Conservation (phyloP, 176 grass and related monocot species). For the Hordeum vulgare region DNA sequence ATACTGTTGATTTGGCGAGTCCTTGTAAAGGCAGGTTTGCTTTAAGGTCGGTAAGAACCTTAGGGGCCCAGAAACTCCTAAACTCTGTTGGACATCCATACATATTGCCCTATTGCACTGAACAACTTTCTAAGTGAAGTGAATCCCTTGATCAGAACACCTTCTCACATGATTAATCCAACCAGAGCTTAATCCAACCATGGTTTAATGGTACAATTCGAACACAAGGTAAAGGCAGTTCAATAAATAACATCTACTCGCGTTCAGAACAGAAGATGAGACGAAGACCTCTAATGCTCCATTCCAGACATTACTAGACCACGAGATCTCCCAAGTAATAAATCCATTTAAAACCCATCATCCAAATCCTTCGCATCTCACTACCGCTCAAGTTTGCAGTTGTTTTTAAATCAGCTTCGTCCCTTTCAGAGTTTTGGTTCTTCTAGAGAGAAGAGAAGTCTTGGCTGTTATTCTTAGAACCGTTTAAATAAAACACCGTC, state of each 20-base stretch:
- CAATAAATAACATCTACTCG: background rate
- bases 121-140: slow-evolving; percentile 1
- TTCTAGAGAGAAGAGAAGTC: background rate
- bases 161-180: too few species aligned
- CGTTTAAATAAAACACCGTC: background rate
- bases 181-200: background rate
- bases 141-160: background rate
- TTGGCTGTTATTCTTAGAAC: background rate
- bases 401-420: background rate
- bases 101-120: background rate
- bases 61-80: background rate
- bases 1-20: background rate
- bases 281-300: background rate
- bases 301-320: background rate
- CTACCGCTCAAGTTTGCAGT: background rate
- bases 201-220: background rate
- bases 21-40: background rate
- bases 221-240: background rate
- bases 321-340: background rate
- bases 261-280: slow-evolving; percentile 1
- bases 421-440: background rate
- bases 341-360: background rate
- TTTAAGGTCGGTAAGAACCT: background rate
- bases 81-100: background rate
- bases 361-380: background rate